These are phyloP conservation scores for Hypoxylon trugodes DNA, from an alignment of 495 filamentous ascomycete genomes.

Conservation along the genomic window DNA sequence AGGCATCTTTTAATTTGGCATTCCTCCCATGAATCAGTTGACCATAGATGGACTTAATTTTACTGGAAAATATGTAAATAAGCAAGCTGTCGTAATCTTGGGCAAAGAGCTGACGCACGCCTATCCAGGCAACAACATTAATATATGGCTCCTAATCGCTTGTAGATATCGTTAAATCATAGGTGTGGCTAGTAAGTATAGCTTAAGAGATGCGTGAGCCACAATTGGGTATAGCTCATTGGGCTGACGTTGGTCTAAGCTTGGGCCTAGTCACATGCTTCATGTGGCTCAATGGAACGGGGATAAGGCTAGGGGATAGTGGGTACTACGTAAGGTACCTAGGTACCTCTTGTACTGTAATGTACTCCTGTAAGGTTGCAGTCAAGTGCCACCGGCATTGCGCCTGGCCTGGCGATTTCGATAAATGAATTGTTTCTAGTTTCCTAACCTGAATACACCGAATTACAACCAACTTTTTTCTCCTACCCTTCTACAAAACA, in stretches of 20 bases:
- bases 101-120: slow-evolving; percentile 25
- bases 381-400: slow-evolving; percentile 38
- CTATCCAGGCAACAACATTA: slow-evolving; percentile 31
- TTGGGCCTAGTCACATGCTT: slow-evolving; percentile 29
- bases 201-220: slow-evolving; percentile 2
- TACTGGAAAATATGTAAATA: background rate
- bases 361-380: background rate
- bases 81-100: slow-evolving; percentile 21
- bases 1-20: background rate
- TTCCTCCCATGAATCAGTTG: background rate
- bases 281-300: slow-evolving; percentile 29
- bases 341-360: background rate
- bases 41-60: slow-evolving; percentile 7
- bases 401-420: slow-evolving; percentile 33
- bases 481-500: slow-evolving; percentile 11
- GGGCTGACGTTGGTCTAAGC: slow-evolving; percentile 10
- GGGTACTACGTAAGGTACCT: slow-evolving; percentile 25
- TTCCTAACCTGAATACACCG: slow-evolving; percentile 29
- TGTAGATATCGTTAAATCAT: background rate
- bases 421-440: slow-evolving; percentile 27
- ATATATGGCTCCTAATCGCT: slow-evolving; percentile 1
- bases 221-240: no score
- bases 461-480: slow-evolving; percentile 15
- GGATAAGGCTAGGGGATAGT: slow-evolving; percentile 13
- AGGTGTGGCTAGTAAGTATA: slow-evolving; percentile 7